Conservation (phyloP, 2,329 filamentous ascomycete genomes). For the Coleophoma eucalyptorum region DNA sequence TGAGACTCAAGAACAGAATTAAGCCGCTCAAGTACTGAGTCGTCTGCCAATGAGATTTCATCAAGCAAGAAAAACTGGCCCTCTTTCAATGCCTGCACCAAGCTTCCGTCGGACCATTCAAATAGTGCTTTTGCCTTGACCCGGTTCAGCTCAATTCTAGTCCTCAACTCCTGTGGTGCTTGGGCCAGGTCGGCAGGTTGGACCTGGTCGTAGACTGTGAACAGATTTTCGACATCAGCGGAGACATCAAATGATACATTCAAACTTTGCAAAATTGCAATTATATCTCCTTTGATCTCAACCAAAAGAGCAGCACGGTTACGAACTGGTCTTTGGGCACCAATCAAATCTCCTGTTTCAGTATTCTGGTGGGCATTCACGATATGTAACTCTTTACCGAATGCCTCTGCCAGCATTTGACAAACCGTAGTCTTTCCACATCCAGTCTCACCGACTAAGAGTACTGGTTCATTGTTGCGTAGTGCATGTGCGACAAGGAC, state of each 20-base stretch:
- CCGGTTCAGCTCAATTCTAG: conserved; percentile 40
- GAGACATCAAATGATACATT: conserved; percentile 53
- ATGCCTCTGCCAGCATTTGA: conserved; percentile 82
- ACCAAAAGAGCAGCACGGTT: conserved; percentile 75
- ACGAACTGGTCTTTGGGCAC: conserved; percentile 85
- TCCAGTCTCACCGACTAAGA: conserved; percentile 93
- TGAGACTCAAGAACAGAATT: conserved; percentile 95
- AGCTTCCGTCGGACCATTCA: conserved; percentile 91
- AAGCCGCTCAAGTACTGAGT: conserved; percentile 91
- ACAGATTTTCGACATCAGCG: conserved; percentile 52
- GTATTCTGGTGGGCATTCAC: conserved; percentile 98
- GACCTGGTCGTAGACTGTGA: conserved; percentile 34
- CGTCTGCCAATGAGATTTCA: conserved; percentile 95
- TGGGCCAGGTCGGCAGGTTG: conserved; percentile 41
- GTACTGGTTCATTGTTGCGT: conserved; percentile 85
- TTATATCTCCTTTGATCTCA: conserved; percentile 59
- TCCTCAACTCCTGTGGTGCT: conserved; percentile 23
- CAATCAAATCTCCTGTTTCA: conserved; percentile 95
- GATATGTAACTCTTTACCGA: conserved; percentile 73
- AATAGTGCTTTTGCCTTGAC: conserved; percentile 80
- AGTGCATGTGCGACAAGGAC: conserved; percentile 85
- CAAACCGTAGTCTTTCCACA: conserved; percentile 98
- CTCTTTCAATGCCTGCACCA: conserved; percentile 89
- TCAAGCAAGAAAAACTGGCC: conserved; percentile 92
- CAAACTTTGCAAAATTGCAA: conserved; percentile 33